Conservation (phyloP, 345 rosid species). For the Lumnitzera littorea region DNA sequence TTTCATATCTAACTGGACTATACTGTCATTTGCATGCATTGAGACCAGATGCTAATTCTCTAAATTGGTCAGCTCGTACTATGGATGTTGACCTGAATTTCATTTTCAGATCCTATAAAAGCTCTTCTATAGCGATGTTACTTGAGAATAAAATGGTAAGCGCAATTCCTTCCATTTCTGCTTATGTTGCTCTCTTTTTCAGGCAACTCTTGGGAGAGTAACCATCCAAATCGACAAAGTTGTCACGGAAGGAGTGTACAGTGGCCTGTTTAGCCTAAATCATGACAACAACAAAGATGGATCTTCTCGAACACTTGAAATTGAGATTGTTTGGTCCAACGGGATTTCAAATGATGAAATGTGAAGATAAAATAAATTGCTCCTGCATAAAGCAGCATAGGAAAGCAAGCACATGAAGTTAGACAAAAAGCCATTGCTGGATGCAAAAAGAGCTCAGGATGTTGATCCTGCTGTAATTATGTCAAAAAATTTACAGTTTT, state of each 20-base stretch:
- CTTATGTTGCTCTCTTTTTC: slow-evolving; percentile 17
- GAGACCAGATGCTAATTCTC: too few species aligned
- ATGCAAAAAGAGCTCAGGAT: slow-evolving; percentile 11
- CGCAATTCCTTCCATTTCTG: too few species aligned
- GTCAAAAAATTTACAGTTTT: slow-evolving; percentile 26
- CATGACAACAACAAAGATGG: slow-evolving; percentile 58
- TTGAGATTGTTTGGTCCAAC: slow-evolving; percentile 73
- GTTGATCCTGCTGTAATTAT: slow-evolving; percentile 17
- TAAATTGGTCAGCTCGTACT: too few species aligned
- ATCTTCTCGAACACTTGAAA: slow-evolving; percentile 63
- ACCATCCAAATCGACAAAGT: slow-evolving; percentile 87
- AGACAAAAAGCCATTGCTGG: background rate
- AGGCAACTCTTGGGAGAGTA: slow-evolving; percentile 76
- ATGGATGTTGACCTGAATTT: too few species aligned
- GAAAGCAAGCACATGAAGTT: slow-evolving; percentile 3
- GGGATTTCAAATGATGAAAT: slow-evolving; percentile 24
- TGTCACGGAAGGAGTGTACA: slow-evolving; percentile 68
- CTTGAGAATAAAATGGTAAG: too few species aligned
- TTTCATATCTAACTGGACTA: background rate
- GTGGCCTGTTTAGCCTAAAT: slow-evolving; percentile 60
- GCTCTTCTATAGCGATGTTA: too few species aligned
- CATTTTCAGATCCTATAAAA: too few species aligned
- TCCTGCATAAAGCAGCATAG: slow-evolving; percentile 1
- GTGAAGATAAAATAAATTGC: background rate
- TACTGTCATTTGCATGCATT: background rate